These are phyloP conservation scores for Penicillium arizonense DNA, from an alignment of 495 filamentous ascomycete genomes.

Conservation along the genomic window DNA sequence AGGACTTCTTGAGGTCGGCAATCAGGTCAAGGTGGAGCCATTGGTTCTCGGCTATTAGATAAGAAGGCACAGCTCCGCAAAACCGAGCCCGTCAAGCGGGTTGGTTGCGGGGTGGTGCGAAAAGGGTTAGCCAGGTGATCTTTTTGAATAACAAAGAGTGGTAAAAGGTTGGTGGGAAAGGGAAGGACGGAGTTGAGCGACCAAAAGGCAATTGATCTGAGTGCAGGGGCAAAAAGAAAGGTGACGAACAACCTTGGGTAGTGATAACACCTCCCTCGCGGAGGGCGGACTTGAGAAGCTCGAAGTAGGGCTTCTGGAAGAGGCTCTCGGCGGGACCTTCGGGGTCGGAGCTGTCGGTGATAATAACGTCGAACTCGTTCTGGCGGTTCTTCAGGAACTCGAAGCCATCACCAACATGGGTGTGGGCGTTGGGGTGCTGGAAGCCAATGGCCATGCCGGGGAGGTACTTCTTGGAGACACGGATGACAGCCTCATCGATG, in stretches of 20 bases:
- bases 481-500: slow-evolving; percentile 99
- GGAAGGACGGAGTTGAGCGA: neutral
- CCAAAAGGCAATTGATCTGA: slow-evolving; percentile 2
- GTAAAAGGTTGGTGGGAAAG: slow-evolving; percentile 2
- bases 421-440: slow-evolving; percentile 87
- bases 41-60: slow-evolving; percentile 85
- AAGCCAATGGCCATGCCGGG: slow-evolving; percentile 92
- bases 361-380: slow-evolving; percentile 98
- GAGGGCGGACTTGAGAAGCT: slow-evolving; percentile 84
- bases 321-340: slow-evolving; percentile 93
- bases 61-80: slow-evolving; percentile 27
- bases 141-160: neutral
- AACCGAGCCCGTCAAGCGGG: slow-evolving; percentile 37
- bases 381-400: slow-evolving; percentile 91
- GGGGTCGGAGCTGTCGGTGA: slow-evolving; percentile 96
- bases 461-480: slow-evolving; percentile 97
- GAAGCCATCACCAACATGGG: slow-evolving; percentile 95
- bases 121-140: slow-evolving; percentile 27
- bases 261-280: slow-evolving; percentile 97
- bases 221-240: slow-evolving; percentile 48
- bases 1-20: slow-evolving; percentile 87
- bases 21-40: slow-evolving; percentile 96
- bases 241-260: slow-evolving; percentile 99
- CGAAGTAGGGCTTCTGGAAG: slow-evolving; percentile 98
- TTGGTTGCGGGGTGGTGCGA: slow-evolving; percentile 33